Base-by-base conservation (phyloP, 148 eudicot species). In the Camellia japonica region DNA sequence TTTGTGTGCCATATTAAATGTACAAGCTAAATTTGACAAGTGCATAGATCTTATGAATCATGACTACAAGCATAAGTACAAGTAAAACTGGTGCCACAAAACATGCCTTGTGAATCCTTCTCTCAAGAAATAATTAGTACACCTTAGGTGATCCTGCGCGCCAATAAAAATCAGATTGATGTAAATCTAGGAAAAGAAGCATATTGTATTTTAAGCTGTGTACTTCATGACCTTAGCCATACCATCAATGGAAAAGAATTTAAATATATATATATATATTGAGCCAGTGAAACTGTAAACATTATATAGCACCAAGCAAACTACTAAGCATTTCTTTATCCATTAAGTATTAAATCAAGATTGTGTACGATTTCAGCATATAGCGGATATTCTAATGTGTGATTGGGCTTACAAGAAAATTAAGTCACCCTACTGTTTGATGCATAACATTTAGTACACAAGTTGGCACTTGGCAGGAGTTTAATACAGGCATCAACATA, bases 401-500 rank as follows among this genome's bases (percentile, higher is more conserved):
- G 47, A 30, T 73, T 23, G 76, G 63, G 8, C 76, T 42, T 54
- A 3, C 7, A 73, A 73, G 60, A 71, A 20, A 64, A 73, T 16
- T 55, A 15, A 55, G 76, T 30, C 44, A 30, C 63, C 0, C 5
- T 30, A 13, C 76, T 23, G 19, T 73, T 56, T 20, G 75, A 23
- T 15, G 43, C 60, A 41, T 14, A 73, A 55, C 15, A 23, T 54
- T 16, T 14, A 20, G 9, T 51, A 51, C 5, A 56, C 15, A 73
- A 38, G 11, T 7, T 14, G 47, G 64, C 76, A 73, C 38, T 30
- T 30, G 38, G 38, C 38, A 30, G 38, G 38, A 30, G 76, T 56
- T 73, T 73, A 30, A 73, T 73, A 42, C 76, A 73, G 64, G 47
- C 42, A 72, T 72, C 56, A 72, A 70, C 49, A 42, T 41, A 71